These are phyloP conservation scores for Auriscalpium orientale DNA, from an alignment of 768 basidiomycete genomes.

Conservation along the genomic window DNA sequence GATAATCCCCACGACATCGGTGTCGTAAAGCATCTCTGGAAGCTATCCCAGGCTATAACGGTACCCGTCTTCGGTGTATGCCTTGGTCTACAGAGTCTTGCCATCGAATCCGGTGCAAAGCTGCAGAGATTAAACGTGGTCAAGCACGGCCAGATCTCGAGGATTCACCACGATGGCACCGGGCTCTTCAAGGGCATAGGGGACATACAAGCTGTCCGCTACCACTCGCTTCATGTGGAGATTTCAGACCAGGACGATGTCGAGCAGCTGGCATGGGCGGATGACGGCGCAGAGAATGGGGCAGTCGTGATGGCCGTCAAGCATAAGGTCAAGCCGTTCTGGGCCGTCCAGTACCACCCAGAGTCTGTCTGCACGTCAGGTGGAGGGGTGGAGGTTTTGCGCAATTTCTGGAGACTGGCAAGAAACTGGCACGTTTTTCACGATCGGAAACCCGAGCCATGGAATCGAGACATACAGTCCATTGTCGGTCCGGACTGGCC, in stretches of 20 bases:
- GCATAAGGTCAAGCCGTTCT: slow-evolving; percentile 63
- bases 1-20: slow-evolving; percentile 55
- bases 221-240: slow-evolving; percentile 71
- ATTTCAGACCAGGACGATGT: slow-evolving; percentile 39
- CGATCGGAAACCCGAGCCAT: slow-evolving; percentile 32
- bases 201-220: slow-evolving; percentile 57
- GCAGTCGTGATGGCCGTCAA: slow-evolving; percentile 66
- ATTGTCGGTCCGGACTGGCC: slow-evolving; percentile 56
- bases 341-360: slow-evolving; percentile 88
- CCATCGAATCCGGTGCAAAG: slow-evolving; percentile 52
- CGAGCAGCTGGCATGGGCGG: slow-evolving; percentile 64
- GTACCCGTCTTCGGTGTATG: slow-evolving; percentile 81
- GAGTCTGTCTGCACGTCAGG: slow-evolving; percentile 71
- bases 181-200: slow-evolving; percentile 57
- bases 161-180: slow-evolving; percentile 46
- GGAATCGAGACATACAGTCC: slow-evolving; percentile 30
- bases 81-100: slow-evolving; percentile 73
- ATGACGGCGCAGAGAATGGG: slow-evolving; percentile 62
- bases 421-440: slow-evolving; percentile 42
- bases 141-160: slow-evolving; percentile 75
- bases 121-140: slow-evolving; percentile 56
- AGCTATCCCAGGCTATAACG: slow-evolving; percentile 38
- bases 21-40: slow-evolving; percentile 66
- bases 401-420: slow-evolving; percentile 70
- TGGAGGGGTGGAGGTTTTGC: slow-evolving; percentile 59